A percentile compares a stretch with the other conserved stretches of the same genome.
phyloP scores from a whole-genome alignment of 441 rosid genomes.

The Biscutella auriculata region DNA sequence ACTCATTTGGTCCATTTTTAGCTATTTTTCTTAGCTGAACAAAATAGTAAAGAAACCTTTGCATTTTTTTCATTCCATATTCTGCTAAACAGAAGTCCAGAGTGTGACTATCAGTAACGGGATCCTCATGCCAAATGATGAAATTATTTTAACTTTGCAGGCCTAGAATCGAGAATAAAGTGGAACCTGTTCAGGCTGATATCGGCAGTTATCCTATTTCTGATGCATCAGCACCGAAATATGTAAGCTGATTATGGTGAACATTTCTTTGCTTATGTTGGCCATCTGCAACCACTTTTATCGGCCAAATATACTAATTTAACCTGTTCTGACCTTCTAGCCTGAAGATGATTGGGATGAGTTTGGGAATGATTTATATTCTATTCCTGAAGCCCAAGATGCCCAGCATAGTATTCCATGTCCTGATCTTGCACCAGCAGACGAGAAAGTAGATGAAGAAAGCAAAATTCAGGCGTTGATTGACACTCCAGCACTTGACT shows the following conservation, averaged over 20 bases:
- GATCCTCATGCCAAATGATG: background rate
- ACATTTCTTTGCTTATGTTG: background rate
- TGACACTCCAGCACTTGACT: conserved; percentile 91
- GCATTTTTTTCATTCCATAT: background rate
- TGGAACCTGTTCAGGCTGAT: conserved; percentile 38
- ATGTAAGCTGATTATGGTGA: conserved; percentile 37
- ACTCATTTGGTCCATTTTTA: conserved; percentile 17
- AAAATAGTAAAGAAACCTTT: background rate
- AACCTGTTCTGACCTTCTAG: conserved; percentile 28
- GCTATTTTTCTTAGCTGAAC: background rate
- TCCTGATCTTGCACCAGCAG: conserved; percentile 51
- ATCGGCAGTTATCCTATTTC: conserved; percentile 36
- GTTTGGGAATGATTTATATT: conserved; percentile 89
- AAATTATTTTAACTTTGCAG: conserved; percentile 31
- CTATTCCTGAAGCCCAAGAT: conserved; percentile 60
- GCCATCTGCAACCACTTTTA: too few relatives aligned
- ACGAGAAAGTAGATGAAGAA: conserved; percentile 76
- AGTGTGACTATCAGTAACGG: conserved; percentile 1
- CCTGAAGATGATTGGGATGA: conserved; percentile 93
- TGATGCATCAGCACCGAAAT: conserved; percentile 44
- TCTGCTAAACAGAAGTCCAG: background rate
- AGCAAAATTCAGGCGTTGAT: conserved; percentile 84
- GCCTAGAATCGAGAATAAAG: conserved; percentile 47
- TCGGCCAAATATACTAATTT: too few relatives aligned
- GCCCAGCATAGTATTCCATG: conserved; percentile 39